phyloP scores from a whole-genome alignment of 495 filamentous ascomycete species.

The Tetracladium marchalianum region DNA sequence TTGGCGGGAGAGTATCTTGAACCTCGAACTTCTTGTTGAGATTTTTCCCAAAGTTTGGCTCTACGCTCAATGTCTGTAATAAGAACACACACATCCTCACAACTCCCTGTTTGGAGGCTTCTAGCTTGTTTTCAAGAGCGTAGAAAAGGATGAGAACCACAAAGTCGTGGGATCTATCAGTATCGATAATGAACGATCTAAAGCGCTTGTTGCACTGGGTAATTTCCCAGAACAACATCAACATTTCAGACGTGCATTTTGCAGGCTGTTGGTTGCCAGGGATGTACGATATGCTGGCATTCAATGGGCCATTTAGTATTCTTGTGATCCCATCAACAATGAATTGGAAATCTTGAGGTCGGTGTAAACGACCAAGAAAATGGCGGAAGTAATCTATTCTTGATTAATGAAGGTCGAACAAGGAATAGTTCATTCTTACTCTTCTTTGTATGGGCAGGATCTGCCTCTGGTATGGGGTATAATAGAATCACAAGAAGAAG shows the following conservation, averaged over 20 bases:
- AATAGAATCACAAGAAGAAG: conserved; percentile 79
- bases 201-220: conserved; percentile 98
- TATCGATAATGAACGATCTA: conserved; percentile 93
- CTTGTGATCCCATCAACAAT: conserved; percentile 92
- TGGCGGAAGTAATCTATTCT: conserved; percentile 18
- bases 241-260: conserved; percentile 90
- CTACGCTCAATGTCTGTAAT: conserved; percentile 88
- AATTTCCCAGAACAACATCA: conserved; percentile 96
- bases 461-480: conserved; percentile 81
- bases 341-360: conserved; percentile 96
- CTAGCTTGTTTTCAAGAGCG: conserved; percentile 75
- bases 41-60: conserved; percentile 81
- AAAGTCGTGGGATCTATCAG: conserved; percentile 87
- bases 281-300: conserved; percentile 78
- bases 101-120: conserved; percentile 81
- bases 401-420: background rate
- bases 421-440: conserved; percentile 43
- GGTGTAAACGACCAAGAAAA: conserved; percentile 71
- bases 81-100: conserved; percentile 97
- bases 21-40: conserved; percentile 83
- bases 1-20: conserved; percentile 76
- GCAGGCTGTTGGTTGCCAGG: conserved; percentile 74
- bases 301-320: conserved; percentile 85
- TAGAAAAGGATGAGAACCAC: conserved; percentile 87
- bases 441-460: conserved; percentile 49